Percentiles rank a stretch among this genome's conserved stretches.
Evolutionary conservation across 305 asterid genomes (phyloP).

Genomic region (Solanum aculeatissimum): DNA sequence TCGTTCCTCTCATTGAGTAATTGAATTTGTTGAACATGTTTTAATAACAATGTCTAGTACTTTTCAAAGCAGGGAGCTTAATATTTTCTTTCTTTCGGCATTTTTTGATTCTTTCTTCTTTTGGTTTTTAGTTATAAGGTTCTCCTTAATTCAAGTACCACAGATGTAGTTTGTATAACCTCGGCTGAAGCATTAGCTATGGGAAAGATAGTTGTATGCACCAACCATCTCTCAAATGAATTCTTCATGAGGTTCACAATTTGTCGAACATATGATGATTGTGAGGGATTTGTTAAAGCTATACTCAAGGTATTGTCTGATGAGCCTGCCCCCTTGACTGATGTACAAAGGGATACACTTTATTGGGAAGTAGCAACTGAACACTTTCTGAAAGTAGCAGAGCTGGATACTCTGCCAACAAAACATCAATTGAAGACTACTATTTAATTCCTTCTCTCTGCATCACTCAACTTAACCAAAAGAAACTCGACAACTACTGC

Average conservation of each 20-base stretch:
- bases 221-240: conserved; percentile 83
- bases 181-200: conserved; percentile 75
- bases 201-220: conserved; percentile 17
- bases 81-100: not conserved
- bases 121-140: conserved; percentile 58
- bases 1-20: not conserved
- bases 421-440: conserved; percentile 26
- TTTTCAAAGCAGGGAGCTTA: not conserved
- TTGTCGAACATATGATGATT: conserved; percentile 55
- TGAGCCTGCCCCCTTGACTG: conserved; percentile 55
- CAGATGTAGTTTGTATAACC: conserved; percentile 56
- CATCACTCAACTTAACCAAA: conserved; percentile 42
- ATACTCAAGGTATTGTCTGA: conserved; percentile 53
- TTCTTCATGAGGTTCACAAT: conserved; percentile 92
- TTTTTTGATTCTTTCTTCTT: not conserved
- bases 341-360: conserved; percentile 60
- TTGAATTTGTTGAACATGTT: not conserved
- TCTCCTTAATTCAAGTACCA: conserved; percentile 92
- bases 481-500: conserved; percentile 71
- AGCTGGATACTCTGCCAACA: conserved; percentile 26
- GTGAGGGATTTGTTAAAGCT: conserved; percentile 55
- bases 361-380: conserved; percentile 57
- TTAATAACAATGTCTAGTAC: not conserved
- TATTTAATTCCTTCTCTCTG: conserved; percentile 33
- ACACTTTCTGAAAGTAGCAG: conserved; percentile 18